These are phyloP conservation scores for Dendrobium chrysotoxum DNA, from an alignment of 106 monocot genomes.

Conservation along the genomic window DNA sequence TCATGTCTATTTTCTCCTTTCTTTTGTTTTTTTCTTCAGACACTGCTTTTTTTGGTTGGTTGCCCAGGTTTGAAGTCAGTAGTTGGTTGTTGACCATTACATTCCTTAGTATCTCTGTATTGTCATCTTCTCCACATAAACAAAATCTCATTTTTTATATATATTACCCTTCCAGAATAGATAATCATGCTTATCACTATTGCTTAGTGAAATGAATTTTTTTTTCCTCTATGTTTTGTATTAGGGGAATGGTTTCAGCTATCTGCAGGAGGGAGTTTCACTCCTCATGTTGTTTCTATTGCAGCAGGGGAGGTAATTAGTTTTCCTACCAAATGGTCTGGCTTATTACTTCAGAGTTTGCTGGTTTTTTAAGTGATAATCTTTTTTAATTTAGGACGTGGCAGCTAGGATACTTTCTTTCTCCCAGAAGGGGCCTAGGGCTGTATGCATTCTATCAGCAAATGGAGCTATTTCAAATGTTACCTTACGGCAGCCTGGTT, in stretches of 20 bases:
- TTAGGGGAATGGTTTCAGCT: conserved; percentile 70
- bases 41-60: neutral
- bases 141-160: neutral
- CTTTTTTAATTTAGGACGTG: conserved; percentile 40
- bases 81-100: neutral
- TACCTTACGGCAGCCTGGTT: conserved; percentile 59
- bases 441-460: conserved; percentile 73
- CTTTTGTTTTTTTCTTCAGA: neutral
- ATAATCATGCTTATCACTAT: neutral
- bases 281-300: conserved; percentile 62
- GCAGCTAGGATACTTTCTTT: conserved; percentile 57
- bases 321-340: neutral
- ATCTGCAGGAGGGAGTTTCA: conserved; percentile 74
- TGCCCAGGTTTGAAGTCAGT: neutral
- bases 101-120: neutral
- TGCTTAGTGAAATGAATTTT: neutral
- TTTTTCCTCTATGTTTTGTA: conserved; percentile 1
- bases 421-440: conserved; percentile 67
- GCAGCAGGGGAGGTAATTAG: conserved; percentile 63
- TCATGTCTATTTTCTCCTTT: too few relatives aligned
- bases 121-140: neutral
- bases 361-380: neutral
- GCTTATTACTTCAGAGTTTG: neutral
- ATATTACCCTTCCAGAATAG: neutral
- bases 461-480: conserved; percentile 82